Base-by-base conservation (phyloP, 176 grass and related monocot species). In the Ananas comosus region DNA sequence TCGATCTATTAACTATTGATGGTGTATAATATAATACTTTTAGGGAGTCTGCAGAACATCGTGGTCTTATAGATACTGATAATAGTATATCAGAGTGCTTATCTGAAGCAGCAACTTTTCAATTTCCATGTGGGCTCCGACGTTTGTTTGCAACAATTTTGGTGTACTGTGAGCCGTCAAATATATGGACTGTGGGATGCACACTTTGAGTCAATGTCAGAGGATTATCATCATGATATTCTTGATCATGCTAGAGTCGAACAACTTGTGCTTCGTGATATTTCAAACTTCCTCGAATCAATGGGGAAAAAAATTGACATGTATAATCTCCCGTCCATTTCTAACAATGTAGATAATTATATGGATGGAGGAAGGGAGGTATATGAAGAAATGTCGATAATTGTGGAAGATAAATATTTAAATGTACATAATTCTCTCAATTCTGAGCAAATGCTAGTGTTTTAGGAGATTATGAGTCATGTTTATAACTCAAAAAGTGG, bases 11-110 rank as follows among this genome's bases (percentile, higher is more conserved):
- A 14, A 70, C 67, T 2, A 17, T 70, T 17, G 42, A 51, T 14
- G 67, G 67, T 19, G 10, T 70, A 42, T 50, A 10, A 48, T 33
- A 70, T 17, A 17, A 13, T 8, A 70, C 67, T 49, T 70, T 70
- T 70, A 4, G 67, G 51, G 33, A 70, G 51, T 12, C 67, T 2
- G 23, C 67, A 10, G 10, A 28, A 12, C 47, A 42, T 17, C 23
- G 24, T 17, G 67, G 67, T 70, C 13, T 70, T 19, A 42, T 70
- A n/a, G 67, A 51, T 11, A 70, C 12, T 70, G 27, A 51, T 51
- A 49, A 70, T 12, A 70, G 42, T 50, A 10, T 70, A 7, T 70
- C 42, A 12, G 67, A 70, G 13, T 70, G 67, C 24, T 14, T 70
- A 51, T 50, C 67, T 33, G 28, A 48, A 70, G 14, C 14, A 70